Conservation (phyloP, 2,329 filamentous ascomycete species). For the Alternaria sp. region DNA sequence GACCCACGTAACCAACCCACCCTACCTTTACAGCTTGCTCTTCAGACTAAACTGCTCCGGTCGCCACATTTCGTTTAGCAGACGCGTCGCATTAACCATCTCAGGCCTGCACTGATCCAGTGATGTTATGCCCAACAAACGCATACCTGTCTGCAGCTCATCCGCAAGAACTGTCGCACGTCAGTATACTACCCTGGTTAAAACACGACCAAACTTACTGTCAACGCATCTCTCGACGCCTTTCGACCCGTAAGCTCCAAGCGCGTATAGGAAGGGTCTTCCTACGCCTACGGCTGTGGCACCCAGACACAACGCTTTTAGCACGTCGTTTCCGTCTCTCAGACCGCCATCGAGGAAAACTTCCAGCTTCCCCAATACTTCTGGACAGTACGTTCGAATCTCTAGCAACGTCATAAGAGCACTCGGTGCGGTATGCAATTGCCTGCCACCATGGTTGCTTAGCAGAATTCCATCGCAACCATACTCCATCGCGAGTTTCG, state of each 20-base stretch:
- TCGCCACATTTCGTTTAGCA: constrained; percentile 46
- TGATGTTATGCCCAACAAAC: constrained; percentile 67
- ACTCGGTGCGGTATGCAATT: constrained; percentile 54
- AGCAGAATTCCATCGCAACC: constrained; percentile 57
- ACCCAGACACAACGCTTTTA: constrained; percentile 49
- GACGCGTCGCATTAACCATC: constrained; percentile 58
- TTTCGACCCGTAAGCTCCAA: constrained; percentile 46
- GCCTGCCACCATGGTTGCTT: constrained; percentile 62
- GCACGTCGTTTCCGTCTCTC: constrained; percentile 46
- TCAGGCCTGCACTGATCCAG: constrained; percentile 67
- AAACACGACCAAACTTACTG: constrained; percentile 30
- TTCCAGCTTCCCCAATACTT: constrained; percentile 45
- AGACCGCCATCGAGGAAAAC: constrained; percentile 49
- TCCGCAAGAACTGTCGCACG: constrained; percentile 54
- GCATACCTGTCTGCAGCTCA: constrained; percentile 71
- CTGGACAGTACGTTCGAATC: constrained; percentile 46
- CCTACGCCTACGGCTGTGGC: constrained; percentile 49
- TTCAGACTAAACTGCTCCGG: constrained; percentile 31
- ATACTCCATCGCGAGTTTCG: constrained; percentile 52
- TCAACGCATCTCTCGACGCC: constrained; percentile 47
- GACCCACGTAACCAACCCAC: background rate
- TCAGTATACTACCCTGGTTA: constrained; percentile 7
- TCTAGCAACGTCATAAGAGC: constrained; percentile 48
- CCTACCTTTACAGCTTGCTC: constrained; percentile 32
- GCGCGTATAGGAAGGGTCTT: constrained; percentile 47